Evolutionary conservation across 1,284 basidiomycete genomes (phyloP).

Genomic region (Blastosporella zonata): DNA sequence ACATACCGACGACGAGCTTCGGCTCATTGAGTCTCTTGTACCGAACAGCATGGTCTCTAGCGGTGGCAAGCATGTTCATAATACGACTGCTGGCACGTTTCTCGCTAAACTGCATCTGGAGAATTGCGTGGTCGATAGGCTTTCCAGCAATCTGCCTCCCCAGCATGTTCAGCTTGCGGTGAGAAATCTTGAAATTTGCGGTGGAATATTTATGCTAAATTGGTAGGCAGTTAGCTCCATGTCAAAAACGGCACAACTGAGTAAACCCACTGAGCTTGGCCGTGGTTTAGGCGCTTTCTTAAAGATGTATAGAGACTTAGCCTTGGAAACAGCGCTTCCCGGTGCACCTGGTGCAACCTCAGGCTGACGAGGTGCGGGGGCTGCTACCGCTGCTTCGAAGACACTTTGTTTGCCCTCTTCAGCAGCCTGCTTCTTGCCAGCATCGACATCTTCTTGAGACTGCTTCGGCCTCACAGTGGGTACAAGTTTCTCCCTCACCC

Average conservation of each 20-base stretch:
- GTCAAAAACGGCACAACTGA: conserved; percentile 4
- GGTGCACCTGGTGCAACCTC: background rate
- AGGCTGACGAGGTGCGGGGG: conserved; percentile 18
- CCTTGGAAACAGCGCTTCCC: conserved; percentile 4
- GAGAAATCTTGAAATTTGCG: conserved; percentile 89
- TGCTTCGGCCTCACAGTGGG: conserved; percentile 46
- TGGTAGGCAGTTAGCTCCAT: conserved; percentile 1
- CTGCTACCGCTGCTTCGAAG: conserved; percentile 49
- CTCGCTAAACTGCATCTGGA: conserved; percentile 95
- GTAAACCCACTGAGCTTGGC: conserved; percentile 24
- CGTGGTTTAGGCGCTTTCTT: conserved; percentile 25
- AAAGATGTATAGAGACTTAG: conserved; percentile 1
- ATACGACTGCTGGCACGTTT: conserved; percentile 86
- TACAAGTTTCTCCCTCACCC: conserved; percentile 59
- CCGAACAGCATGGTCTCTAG: conserved; percentile 80
- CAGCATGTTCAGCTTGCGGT: conserved; percentile 88
- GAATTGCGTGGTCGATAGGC: conserved; percentile 90
- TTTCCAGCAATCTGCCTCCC: conserved; percentile 85
- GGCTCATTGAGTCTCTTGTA: conserved; percentile 75
- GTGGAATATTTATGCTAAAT: conserved; percentile 87
- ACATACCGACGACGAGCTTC: conserved; percentile 83
- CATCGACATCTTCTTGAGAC: conserved; percentile 45
- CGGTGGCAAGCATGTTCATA: conserved; percentile 85
- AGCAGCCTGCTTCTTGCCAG: conserved; percentile 50
- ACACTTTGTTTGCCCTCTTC: conserved; percentile 52